phyloP scores from a whole-genome alignment of 768 basidiomycete genomes.

The Mycena kentingensis region DNA sequence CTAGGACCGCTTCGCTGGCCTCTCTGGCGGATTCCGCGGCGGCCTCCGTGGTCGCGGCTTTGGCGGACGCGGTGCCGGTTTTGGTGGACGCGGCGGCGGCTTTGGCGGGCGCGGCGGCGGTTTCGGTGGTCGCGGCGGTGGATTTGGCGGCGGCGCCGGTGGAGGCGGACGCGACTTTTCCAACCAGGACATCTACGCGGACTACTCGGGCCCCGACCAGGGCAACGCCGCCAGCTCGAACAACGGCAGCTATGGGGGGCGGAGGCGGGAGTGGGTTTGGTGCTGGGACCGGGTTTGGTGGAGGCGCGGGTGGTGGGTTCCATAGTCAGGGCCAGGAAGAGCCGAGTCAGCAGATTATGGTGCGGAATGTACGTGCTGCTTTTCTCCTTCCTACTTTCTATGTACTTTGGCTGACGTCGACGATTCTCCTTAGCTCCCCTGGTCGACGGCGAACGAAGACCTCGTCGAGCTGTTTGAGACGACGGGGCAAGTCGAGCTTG shows the following conservation, averaged over 20 bases:
- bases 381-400: background rate
- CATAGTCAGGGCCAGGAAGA: too few species aligned
- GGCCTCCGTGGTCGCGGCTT: slow-evolving; percentile 57
- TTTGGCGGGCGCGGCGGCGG: slow-evolving; percentile 47
- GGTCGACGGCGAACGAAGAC: slow-evolving; percentile 99
- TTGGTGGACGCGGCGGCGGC: slow-evolving; percentile 43
- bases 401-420: slow-evolving; percentile 3
- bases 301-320: slow-evolving; percentile 38
- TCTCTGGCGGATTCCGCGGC: slow-evolving; percentile 66
- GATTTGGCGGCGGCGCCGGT: slow-evolving; percentile 42
- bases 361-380: slow-evolving; percentile 84
- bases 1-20: slow-evolving; percentile 87
- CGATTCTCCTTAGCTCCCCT: slow-evolving; percentile 68
- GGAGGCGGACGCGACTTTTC: slow-evolving; percentile 73
- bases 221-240: slow-evolving; percentile 45
- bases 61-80: slow-evolving; percentile 48
- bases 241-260: slow-evolving; percentile 40
- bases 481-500: slow-evolving; percentile 90
- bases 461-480: slow-evolving; percentile 98
- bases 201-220: slow-evolving; percentile 88
- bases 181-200: slow-evolving; percentile 87
- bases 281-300: slow-evolving; percentile 36
- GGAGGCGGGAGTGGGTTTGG: slow-evolving; percentile 32
- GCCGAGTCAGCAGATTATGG: slow-evolving; percentile 96
- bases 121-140: slow-evolving; percentile 41